These are phyloP conservation scores for Rhodotorula sp. DNA, from an alignment of 1,284 basidiomycete species.

Conservation along the genomic window DNA sequence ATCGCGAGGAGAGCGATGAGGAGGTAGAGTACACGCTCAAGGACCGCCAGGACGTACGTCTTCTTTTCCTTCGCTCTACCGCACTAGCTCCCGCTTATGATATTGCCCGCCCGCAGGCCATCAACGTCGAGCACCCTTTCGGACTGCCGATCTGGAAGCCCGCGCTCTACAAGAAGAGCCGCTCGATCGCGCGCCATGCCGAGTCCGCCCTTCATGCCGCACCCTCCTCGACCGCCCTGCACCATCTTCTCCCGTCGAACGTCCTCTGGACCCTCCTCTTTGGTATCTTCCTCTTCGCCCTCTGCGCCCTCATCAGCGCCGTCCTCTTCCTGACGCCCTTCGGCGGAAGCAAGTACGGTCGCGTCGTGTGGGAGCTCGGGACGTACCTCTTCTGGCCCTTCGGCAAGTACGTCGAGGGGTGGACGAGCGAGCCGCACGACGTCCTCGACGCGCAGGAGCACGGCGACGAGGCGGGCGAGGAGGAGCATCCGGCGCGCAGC, in stretches of 20 bases:
- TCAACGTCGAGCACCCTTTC: conserved; percentile 99
- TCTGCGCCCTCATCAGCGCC: conserved; percentile 68
- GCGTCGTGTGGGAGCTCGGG: conserved; percentile 85
- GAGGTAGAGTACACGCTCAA: conserved; percentile 89
- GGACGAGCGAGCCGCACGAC: conserved; percentile 49
- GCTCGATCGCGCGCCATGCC: conserved; percentile 93
- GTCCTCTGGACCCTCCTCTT: conserved; percentile 85
- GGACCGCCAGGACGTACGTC: conserved; percentile 85
- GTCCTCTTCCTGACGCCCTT: conserved; percentile 70
- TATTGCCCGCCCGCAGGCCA: conserved; percentile 55
- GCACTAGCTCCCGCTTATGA: too few species aligned
- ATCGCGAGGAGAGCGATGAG: conserved; percentile 43
- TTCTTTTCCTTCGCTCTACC: neutral
- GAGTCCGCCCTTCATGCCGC: conserved; percentile 90
- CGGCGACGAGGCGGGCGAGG: conserved; percentile 52
- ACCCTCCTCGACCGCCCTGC: conserved; percentile 87
- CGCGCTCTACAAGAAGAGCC: conserved; percentile 95
- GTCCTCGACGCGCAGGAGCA: conserved; percentile 40
- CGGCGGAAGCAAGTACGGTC: conserved; percentile 81
- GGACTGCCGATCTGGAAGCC: conserved; percentile 99
- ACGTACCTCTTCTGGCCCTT: conserved; percentile 99
- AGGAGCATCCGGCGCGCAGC: conserved; percentile 50
- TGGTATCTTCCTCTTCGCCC: conserved; percentile 85
- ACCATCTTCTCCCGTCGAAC: conserved; percentile 83
- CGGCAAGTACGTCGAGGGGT: conserved; percentile 96